A percentile compares a stretch with the other conserved stretches of the same genome.
Conservation (phyloP, 2,329 filamentous ascomycete genomes). For the Trichoderma endophyticum region DNA sequence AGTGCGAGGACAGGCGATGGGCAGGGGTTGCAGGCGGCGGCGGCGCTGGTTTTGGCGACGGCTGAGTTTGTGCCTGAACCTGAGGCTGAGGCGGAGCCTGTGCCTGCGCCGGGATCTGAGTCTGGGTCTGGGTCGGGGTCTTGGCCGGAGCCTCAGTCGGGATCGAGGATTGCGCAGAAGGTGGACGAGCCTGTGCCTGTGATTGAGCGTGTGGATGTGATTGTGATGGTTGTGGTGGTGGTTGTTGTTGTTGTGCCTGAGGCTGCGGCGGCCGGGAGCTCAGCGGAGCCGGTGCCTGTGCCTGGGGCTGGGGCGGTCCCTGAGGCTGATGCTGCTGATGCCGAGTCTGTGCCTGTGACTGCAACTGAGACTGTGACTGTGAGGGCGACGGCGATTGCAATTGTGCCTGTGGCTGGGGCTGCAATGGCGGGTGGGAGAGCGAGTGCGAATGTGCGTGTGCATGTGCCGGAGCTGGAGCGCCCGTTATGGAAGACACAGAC, state of each 20-base stretch:
- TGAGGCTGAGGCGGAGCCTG: constrained; percentile 17
- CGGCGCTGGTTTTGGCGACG: constrained; percentile 32
- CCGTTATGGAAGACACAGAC: constrained; percentile 26
- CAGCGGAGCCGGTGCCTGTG: not conserved
- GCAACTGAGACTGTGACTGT: constrained; percentile 22
- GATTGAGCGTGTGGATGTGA: not conserved
- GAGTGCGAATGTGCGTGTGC: constrained; percentile 34
- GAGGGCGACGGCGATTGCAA: constrained; percentile 20
- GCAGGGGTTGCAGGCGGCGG: constrained; percentile 31
- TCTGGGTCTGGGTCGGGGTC: constrained; percentile 22
- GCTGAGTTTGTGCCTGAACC: constrained; percentile 28
- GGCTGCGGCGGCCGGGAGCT: constrained; percentile 23
- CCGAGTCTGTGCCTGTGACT: too few relatives aligned
- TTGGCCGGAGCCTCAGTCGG: constrained; percentile 6
- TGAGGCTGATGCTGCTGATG: not conserved
- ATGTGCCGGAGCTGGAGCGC: constrained; percentile 26
- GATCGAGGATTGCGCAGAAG: not conserved
- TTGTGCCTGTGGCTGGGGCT: not conserved
- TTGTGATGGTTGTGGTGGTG: not conserved
- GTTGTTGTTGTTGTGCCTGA: not conserved
- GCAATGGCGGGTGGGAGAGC: not conserved
- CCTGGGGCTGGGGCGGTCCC: not conserved
- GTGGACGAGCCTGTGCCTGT: not conserved
- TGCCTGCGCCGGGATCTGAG: constrained; percentile 23
- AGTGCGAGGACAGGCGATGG: constrained; percentile 36